Base-by-base conservation (phyloP, 1,284 basidiomycete species). In the Rhodotorula sp. region DNA sequence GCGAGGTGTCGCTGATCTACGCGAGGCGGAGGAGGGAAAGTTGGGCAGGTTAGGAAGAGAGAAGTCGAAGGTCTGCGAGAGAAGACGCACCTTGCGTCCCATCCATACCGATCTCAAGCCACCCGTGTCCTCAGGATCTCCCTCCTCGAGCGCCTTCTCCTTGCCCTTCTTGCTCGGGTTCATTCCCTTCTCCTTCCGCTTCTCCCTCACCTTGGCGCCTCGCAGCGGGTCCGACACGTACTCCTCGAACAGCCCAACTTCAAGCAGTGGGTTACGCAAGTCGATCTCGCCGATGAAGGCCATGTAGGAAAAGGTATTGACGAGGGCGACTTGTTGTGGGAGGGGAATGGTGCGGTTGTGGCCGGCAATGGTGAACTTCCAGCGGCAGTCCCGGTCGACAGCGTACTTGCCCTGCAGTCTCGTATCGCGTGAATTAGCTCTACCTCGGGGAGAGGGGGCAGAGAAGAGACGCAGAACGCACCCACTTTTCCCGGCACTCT, bases 161-260 rank as follows among this genome's bases (percentile, higher is more conserved):
- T 50, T 50, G 51, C 59, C 48, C 47, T 62, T 62, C 47, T 54
- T 52, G 37, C 47, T 44, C 34, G 26, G 2, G 48, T 22, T 44
- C 48, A 60, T 30, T 34, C 56, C 58, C 50, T 63, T 65, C 34
- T 56, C 53, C 37, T 48, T 28, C 56, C 62, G 24, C 59, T 48
- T 55, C 55, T 54, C 59, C 6, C 55, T 37, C 6, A 68, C 53
- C 30, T 71, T 59, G 4, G 40, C 18, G 15, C 57, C 64, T 13
- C 62, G 20, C 11, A 47, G 48, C 31, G 56, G 51, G 34, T 61
- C 59, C 53, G 55, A 81, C 86, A 71, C 73, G 91, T 93, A 97
- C 82, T 99, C 96, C 83, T 99, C 95, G 71, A 91, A 91, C 50
- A 90, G 87, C 7, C 87, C 86, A 64, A 94, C 83, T 34, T 87